Evolutionary conservation across 1,284 basidiomycete genomes (phyloP), one percentile per base, ranked within the genome.

Genomic region (Serendipita sp.): DNA sequence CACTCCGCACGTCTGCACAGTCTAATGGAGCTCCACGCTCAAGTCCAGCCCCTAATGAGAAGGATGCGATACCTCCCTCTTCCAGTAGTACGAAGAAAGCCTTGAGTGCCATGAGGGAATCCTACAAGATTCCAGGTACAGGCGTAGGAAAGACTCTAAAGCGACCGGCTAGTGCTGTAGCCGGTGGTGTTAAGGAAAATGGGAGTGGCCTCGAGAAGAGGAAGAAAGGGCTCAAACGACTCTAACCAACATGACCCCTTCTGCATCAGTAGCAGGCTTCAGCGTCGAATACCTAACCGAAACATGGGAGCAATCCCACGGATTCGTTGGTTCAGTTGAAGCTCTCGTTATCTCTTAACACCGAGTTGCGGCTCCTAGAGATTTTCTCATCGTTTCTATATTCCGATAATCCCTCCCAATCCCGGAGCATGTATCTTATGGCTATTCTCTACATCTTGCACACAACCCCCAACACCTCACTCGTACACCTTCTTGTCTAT

Each of bases 171-270:
- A 77, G 77, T 2, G 74, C 74, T 1, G 78, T 74, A 0, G 71
- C 74, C 6, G 78, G 77, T 1, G 80, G 80, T 17, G 64, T 65
- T 38, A 65, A 65, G 60, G 65, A 63, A 12, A 66, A 64, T 22
- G 34, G 62, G 2, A 4, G 82, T 79, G 10, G 65, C 34, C 64
- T 63, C 1, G 87, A 88, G 73, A 90, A 89, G 75, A 78, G 87
- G 71, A 90, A 90, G 79, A 91, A 89, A 77, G 88, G 87, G 10
- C 73, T 91, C 68, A 91, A 87, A 74, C 78, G 88, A 67, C 73
- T 90, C 72, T 90, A 60, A 64, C 12, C 49, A 53, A 10, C 42
- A n/a, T 43, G 42, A n/a, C 42, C 10, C 17, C 17, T 17, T 17
- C 17, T 17, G 17, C 17, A 17, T 17, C 17, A 17, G 17, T 17